A percentile compares a stretch with the other conserved stretches of the same genome.
Conservation (phyloP, 108 stramenopile species). For the Nitzschia sp. region DNA sequence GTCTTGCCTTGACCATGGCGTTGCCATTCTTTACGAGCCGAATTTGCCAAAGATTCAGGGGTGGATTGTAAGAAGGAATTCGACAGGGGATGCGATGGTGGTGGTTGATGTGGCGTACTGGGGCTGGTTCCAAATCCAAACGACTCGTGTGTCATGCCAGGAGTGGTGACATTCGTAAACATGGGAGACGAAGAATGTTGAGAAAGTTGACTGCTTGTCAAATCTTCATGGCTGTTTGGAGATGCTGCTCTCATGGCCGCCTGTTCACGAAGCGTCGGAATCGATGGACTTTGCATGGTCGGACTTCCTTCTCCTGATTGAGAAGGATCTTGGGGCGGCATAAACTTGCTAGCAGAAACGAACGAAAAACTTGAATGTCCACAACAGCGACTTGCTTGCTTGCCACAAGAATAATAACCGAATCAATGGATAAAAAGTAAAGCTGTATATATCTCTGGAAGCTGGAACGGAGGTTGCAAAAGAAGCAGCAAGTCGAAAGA, state of each 20-base stretch:
- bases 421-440: too few relatives aligned
- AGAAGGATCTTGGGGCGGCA: conserved; percentile 7
- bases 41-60: conserved; percentile 8
- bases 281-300: conserved; percentile 4
- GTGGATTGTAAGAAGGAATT: background rate
- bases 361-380: background rate
- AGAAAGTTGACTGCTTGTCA: too few relatives aligned
- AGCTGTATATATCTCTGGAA: too few relatives aligned
- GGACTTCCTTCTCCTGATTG: background rate
- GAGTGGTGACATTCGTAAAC: background rate
- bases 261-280: conserved; percentile 15
- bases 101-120: background rate
- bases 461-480: too few relatives aligned
- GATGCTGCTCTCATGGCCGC: conserved; percentile 14
- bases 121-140: background rate
- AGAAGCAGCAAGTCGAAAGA: too few relatives aligned
- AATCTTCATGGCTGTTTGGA: too few relatives aligned
- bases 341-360: background rate
- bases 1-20: conserved; percentile 41
- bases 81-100: conserved; percentile 1
- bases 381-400: too few relatives aligned
- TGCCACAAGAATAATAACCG: too few relatives aligned
- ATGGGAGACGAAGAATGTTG: background rate
- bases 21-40: conserved; percentile 57
- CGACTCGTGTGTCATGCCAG: background rate